These are phyloP conservation scores for Colletotrichum sp. DNA, from an alignment of 2,329 filamentous ascomycete species.

Conservation along the genomic window DNA sequence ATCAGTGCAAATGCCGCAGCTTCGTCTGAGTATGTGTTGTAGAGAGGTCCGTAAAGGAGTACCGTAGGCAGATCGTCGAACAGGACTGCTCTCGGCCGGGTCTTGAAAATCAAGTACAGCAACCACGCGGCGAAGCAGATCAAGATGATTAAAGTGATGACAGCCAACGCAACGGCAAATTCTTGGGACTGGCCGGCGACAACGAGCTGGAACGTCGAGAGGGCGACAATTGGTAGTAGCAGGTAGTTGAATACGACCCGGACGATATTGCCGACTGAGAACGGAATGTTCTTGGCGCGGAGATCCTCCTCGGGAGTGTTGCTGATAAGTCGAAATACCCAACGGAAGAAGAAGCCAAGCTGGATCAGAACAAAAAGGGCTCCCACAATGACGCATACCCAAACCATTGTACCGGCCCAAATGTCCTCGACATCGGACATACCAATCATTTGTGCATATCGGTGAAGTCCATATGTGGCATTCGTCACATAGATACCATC, in stretches of 20 bases:
- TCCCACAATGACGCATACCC: conserved; percentile 79
- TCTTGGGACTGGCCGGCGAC: conserved; percentile 71
- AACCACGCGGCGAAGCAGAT: conserved; percentile 80
- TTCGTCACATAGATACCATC: conserved; percentile 90
- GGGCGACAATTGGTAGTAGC: conserved; percentile 80
- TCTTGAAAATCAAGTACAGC: conserved; percentile 78
- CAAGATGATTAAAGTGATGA: conserved; percentile 74
- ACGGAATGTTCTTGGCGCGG: conserved; percentile 89
- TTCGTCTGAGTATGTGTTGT: conserved; percentile 97
- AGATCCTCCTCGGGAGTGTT: conserved; percentile 84
- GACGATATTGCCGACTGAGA: conserved; percentile 78
- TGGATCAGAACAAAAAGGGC: conserved; percentile 74
- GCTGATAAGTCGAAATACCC: conserved; percentile 74
- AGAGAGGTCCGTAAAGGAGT: conserved; percentile 88
- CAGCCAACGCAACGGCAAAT: conserved; percentile 76
- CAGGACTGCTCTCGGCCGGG: conserved; percentile 81
- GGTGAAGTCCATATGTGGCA: conserved; percentile 79
- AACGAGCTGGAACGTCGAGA: conserved; percentile 92
- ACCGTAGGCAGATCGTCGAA: conserved; percentile 94
- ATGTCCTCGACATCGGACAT: conserved; percentile 79
- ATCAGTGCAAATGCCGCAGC: conserved; percentile 89
- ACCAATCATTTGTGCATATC: conserved; percentile 81
- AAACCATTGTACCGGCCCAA: conserved; percentile 94
- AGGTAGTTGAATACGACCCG: conserved; percentile 94
- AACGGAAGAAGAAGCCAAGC: conserved; percentile 76